phyloP scores from a whole-genome alignment of 2,329 filamentous ascomycete species.

The Trichoderma sp. region DNA sequence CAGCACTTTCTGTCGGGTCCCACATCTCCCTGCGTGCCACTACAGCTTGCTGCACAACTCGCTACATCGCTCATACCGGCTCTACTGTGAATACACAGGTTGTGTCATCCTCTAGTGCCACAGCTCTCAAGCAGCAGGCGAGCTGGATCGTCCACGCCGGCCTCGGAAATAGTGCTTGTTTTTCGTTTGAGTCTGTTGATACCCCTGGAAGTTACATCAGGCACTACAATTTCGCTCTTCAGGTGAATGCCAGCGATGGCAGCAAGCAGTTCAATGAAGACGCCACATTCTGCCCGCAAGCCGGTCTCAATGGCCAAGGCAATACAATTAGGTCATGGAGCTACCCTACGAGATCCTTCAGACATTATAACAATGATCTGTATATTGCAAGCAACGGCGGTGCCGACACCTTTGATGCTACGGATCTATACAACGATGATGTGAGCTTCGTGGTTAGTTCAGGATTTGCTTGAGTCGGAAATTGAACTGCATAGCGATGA shows the following conservation, averaged over 20 bases:
- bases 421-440: conserved; percentile 5
- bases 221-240: neutral
- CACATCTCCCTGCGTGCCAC: conserved; percentile 3
- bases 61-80: conserved; percentile 19
- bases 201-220: conserved; percentile 14
- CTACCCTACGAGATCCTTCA: conserved; percentile 9
- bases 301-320: conserved; percentile 14
- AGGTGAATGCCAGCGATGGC: conserved; percentile 3
- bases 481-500: no score
- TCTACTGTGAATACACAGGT: conserved; percentile 18
- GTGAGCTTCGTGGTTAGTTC: conserved; percentile 15
- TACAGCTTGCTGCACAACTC: conserved; percentile 12
- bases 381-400: conserved; percentile 13
- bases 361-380: neutral
- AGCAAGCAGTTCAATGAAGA: conserved; percentile 14
- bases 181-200: conserved; percentile 14
- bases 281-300: conserved; percentile 15
- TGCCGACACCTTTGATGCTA: neutral
- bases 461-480: neutral
- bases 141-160: conserved; percentile 17
- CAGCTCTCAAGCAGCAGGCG: conserved; percentile 19
- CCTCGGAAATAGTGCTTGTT: conserved; percentile 16
- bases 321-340: conserved; percentile 11
- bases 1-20: neutral
- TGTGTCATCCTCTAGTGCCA: conserved; percentile 17